Evolutionary conservation across 148 eudicot species (phyloP).

Genomic region (Cornus kousa): DNA sequence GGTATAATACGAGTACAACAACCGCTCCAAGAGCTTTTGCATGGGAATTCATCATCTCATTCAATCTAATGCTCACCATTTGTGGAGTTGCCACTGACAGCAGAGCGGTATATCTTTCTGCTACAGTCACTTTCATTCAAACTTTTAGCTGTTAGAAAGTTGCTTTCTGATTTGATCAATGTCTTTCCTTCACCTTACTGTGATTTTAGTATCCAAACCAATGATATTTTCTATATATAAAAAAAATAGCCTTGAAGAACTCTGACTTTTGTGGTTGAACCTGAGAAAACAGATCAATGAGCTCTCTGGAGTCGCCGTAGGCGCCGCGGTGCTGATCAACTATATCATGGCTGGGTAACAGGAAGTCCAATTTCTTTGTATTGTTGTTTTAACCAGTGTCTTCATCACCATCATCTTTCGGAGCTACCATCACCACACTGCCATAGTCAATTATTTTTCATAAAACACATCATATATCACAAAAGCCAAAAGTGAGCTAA

Average conservation of each 20-base stretch:
- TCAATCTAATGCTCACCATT: not conserved
- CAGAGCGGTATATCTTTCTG: not conserved
- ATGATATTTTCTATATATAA: not conserved
- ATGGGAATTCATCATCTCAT: conserved; percentile 6
- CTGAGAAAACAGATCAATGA: not conserved
- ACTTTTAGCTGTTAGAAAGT: no score
- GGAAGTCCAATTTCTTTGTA: not conserved
- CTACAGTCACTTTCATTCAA: not conserved
- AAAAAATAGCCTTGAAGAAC: not conserved
- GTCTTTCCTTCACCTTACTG: not conserved
- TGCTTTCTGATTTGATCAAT: no score
- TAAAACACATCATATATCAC: not conserved
- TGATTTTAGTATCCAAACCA: no score
- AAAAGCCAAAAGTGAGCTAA: not conserved
- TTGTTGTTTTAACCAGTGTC: no score
- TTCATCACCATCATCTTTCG: no score
- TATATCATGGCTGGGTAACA: not conserved
- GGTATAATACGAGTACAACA: not conserved
- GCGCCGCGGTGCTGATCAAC: not conserved
- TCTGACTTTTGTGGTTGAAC: not conserved
- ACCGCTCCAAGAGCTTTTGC: not conserved
- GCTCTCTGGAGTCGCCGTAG: not conserved
- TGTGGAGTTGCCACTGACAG: not conserved
- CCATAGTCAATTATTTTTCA: not conserved
- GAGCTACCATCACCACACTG: no score